Evolutionary conservation across 176 grass and related monocot genomes (phyloP).

Genomic region (Eremochloa ophiuroides): DNA sequence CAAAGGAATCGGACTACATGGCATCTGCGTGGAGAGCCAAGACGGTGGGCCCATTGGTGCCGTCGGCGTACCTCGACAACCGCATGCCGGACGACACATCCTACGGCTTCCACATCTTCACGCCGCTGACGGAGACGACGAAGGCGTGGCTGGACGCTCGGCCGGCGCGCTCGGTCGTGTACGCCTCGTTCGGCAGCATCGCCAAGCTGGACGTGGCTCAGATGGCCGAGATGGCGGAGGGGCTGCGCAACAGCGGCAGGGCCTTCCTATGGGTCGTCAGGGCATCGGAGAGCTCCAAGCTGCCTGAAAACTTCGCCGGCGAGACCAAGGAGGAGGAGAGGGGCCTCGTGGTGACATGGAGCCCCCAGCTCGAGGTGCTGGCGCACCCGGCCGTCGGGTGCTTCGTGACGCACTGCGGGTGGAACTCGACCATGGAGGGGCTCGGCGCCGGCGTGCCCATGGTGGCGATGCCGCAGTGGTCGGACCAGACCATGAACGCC

Average conservation of each 20-base stretch:
- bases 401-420: constrained; percentile 62
- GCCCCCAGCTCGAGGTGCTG: constrained; percentile 65
- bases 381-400: constrained; percentile 48
- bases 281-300: constrained; percentile 9
- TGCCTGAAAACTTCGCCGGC: constrained; percentile 8
- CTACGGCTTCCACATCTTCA: constrained; percentile 53
- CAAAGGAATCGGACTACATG: constrained; percentile 35
- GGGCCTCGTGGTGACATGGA: constrained; percentile 48
- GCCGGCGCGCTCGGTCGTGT: constrained; percentile 30
- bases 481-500: constrained; percentile 62
- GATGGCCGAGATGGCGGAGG: constrained; percentile 40
- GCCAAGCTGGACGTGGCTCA: neutral
- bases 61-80: constrained; percentile 34
- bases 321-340: neutral
- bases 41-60: constrained; percentile 31
- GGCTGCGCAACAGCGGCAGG: constrained; percentile 22
- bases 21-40: constrained; percentile 1
- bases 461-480: constrained; percentile 55
- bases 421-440: constrained; percentile 50
- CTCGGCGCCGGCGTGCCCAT: neutral
- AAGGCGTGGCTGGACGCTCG: constrained; percentile 30
- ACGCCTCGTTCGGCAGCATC: constrained; percentile 63
- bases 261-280: constrained; percentile 62
- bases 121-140: neutral
- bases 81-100: constrained; percentile 24